Evolutionary conservation across 1,284 basidiomycete genomes (phyloP).

Genomic region (Apiotrichum akiyoshidainum): DNA sequence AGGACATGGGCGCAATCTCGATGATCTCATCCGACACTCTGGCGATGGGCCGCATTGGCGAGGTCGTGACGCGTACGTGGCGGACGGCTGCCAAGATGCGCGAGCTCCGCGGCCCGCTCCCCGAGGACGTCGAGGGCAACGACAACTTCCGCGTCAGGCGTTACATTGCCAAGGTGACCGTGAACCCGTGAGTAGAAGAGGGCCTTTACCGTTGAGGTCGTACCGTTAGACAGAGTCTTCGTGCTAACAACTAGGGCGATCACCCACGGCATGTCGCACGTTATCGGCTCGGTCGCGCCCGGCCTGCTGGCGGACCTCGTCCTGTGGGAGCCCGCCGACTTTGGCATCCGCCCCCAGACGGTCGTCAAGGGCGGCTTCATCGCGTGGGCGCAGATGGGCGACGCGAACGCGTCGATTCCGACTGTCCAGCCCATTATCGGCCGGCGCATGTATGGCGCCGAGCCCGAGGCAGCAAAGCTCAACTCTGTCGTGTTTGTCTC

Average conservation of each 20-base stretch:
- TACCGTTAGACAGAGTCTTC: too few species aligned
- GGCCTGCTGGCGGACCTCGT: conserved; percentile 90
- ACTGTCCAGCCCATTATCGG: conserved; percentile 84
- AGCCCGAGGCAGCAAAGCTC: conserved; percentile 68
- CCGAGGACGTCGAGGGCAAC: conserved; percentile 61
- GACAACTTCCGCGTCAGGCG: conserved; percentile 98
- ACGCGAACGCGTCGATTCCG: conserved; percentile 89
- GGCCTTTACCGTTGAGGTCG: too few species aligned
- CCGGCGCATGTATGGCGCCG: conserved; percentile 84
- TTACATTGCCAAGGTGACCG: conserved; percentile 94
- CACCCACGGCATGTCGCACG: conserved; percentile 84
- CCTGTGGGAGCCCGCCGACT: conserved; percentile 88
- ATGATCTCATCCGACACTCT: conserved; percentile 96
- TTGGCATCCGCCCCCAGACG: conserved; percentile 87
- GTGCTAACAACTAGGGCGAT: conserved; percentile 66
- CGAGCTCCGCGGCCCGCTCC: conserved; percentile 69
- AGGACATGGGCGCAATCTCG: conserved; percentile 89
- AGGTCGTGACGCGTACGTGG: conserved; percentile 92
- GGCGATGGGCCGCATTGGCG: conserved; percentile 97
- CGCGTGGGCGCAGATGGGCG: conserved; percentile 87
- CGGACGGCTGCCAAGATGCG: conserved; percentile 95
- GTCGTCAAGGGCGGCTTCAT: conserved; percentile 94
- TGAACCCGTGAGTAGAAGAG: conserved; percentile 83
- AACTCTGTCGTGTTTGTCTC: conserved; percentile 86
- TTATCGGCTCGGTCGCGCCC: conserved; percentile 78